These are phyloP conservation scores for Dryadomyces sulphureus DNA, from an alignment of 2,329 filamentous ascomycete genomes.

Conservation along the genomic window DNA sequence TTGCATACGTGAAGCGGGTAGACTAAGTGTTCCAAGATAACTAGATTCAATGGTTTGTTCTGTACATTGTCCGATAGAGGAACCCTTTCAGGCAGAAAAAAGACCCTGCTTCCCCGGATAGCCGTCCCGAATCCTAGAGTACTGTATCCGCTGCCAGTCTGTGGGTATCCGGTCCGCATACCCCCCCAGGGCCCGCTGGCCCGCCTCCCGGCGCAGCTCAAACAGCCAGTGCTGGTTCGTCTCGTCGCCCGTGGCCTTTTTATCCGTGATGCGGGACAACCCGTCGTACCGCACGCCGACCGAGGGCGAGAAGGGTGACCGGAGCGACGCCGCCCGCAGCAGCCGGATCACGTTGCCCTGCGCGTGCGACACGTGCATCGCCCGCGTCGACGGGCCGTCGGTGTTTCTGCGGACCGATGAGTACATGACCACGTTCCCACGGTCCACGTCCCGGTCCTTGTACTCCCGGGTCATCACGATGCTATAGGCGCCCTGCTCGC, in stretches of 20 bases:
- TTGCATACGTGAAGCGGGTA: no score
- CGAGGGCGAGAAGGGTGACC: slow-evolving; percentile 8
- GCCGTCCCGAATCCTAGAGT: slow-evolving; percentile 9
- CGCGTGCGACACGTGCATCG: slow-evolving; percentile 8
- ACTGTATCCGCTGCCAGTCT: slow-evolving; percentile 7
- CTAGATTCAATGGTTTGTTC: no score
- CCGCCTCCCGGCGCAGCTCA: slow-evolving; percentile 10
- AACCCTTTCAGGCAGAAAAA: no score
- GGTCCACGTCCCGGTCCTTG: slow-evolving; percentile 12
- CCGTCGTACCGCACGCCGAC: slow-evolving; percentile 22
- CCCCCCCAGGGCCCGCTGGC: slow-evolving; percentile 11
- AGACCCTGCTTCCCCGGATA: no score
- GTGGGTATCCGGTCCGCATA: slow-evolving; percentile 5
- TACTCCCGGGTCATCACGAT: slow-evolving; percentile 29
- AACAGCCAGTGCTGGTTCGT: slow-evolving; percentile 11
- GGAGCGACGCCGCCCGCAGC: slow-evolving; percentile 13
- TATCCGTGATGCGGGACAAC: slow-evolving; percentile 15
- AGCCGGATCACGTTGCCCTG: slow-evolving; percentile 16
- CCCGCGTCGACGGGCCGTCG: slow-evolving; percentile 5
- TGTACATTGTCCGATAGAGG: no score
- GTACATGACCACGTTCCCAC: slow-evolving; percentile 14
- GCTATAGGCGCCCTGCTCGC: slow-evolving; percentile 32
- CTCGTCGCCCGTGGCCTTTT: slow-evolving; percentile 5
- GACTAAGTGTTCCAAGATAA: no score
- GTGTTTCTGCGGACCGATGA: slow-evolving; percentile 13